Conservation (phyloP, 495 filamentous ascomycete species). For the Penicillium turbatum region DNA sequence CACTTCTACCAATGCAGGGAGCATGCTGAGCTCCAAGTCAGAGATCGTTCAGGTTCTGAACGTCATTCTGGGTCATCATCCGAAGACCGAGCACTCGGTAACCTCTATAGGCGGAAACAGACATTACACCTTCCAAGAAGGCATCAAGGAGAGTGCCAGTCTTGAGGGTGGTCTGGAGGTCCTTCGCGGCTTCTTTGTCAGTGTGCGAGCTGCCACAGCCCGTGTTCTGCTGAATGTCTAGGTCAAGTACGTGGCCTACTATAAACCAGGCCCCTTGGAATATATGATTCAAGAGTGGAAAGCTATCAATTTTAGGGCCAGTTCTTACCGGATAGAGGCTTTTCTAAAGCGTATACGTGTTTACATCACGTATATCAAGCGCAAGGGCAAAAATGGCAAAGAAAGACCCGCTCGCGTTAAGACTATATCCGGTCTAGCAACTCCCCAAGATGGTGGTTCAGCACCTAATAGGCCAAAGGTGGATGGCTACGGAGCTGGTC, state of each 20-base stretch:
- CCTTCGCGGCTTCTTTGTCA: slow-evolving; percentile 64
- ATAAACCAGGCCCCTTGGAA: slow-evolving; percentile 29
- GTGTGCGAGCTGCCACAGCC: slow-evolving; percentile 60
- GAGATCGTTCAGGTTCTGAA: slow-evolving; percentile 50
- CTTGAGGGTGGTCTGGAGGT: slow-evolving; percentile 44
- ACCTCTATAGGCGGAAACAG: slow-evolving; percentile 38
- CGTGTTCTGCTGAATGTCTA: slow-evolving; percentile 59
- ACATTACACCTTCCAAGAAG: slow-evolving; percentile 31
- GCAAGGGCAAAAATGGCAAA: slow-evolving; percentile 32
- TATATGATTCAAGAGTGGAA: slow-evolving; percentile 25
- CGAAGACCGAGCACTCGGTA: slow-evolving; percentile 31
- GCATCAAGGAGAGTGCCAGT: slow-evolving; percentile 24
- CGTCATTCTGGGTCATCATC: slow-evolving; percentile 44
- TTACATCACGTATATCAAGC: slow-evolving; percentile 32
- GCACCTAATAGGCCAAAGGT: slow-evolving; percentile 33
- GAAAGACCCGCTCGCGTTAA: slow-evolving; percentile 33
- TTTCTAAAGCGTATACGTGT: slow-evolving; percentile 47
- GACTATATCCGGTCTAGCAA: slow-evolving; percentile 45
- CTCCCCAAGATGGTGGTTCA: slow-evolving; percentile 31
- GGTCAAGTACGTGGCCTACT: slow-evolving; percentile 43
- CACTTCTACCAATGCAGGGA: slow-evolving; percentile 43
- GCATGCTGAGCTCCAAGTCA: slow-evolving; percentile 35
- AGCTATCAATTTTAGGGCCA: too few species aligned
- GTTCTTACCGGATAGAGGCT: slow-evolving; percentile 28
- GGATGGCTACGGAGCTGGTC: slow-evolving; percentile 30